Evolutionary conservation across 768 basidiomycete species (phyloP).

Genomic region (Leucosporidium scottii): DNA sequence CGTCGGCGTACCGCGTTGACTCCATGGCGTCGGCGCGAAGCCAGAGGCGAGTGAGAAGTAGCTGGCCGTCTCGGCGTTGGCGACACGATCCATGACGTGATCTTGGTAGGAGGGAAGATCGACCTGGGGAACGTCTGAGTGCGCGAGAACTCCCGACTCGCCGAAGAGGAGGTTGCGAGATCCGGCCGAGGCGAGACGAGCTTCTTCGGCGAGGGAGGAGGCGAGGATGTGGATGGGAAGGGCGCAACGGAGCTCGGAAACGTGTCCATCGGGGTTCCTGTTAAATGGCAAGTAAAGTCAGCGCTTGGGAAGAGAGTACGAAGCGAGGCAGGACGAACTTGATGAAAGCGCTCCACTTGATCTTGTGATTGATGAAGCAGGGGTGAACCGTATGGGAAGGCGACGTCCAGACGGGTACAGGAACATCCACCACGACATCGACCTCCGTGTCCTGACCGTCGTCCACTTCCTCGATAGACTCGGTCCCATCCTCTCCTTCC

Average conservation of each 20-base stretch:
- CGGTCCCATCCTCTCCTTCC: slow-evolving; percentile 3
- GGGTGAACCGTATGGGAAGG: slow-evolving; percentile 35
- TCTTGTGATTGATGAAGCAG: slow-evolving; percentile 49
- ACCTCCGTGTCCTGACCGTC: slow-evolving; percentile 45
- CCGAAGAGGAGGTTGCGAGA: slow-evolving; percentile 67
- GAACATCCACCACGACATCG: slow-evolving; percentile 55
- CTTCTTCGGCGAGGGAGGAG: slow-evolving; percentile 63
- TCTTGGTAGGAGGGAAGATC: slow-evolving; percentile 83
- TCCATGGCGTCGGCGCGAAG: slow-evolving; percentile 31
- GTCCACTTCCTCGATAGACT: slow-evolving; percentile 29
- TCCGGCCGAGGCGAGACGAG: slow-evolving; percentile 60
- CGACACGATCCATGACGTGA: slow-evolving; percentile 81
- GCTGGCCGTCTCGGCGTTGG: slow-evolving; percentile 41
- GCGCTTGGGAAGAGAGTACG: neutral
- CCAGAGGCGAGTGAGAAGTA: slow-evolving; percentile 20
- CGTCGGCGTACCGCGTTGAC: slow-evolving; percentile 15
- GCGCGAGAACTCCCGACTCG: slow-evolving; percentile 40
- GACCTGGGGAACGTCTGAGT: slow-evolving; percentile 52
- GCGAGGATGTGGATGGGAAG: slow-evolving; percentile 81
- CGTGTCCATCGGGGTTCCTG: slow-evolving; percentile 80
- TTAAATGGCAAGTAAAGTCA: slow-evolving; percentile 52
- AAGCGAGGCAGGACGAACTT: slow-evolving; percentile 13
- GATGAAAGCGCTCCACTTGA: slow-evolving; percentile 50
- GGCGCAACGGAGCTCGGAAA: slow-evolving; percentile 88
- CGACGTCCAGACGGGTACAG: slow-evolving; percentile 52